Conservation (phyloP, 2,329 filamentous ascomycete genomes). For the Colletotrichum siamense region DNA sequence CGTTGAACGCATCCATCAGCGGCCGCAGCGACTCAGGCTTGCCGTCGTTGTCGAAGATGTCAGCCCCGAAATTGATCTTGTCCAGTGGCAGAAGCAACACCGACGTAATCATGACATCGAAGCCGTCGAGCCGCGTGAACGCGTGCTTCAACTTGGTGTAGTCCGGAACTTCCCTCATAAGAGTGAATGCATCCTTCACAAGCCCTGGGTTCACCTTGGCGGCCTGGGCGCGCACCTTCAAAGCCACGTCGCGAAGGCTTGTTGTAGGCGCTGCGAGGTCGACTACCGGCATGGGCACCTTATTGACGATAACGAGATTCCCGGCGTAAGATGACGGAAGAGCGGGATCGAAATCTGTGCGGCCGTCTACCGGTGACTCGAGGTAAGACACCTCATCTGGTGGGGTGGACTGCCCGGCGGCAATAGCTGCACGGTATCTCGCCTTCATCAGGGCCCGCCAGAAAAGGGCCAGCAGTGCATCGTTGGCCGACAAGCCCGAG, state of each 20-base stretch:
- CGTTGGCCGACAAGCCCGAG: constrained; percentile 35
- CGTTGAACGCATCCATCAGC: constrained; percentile 30
- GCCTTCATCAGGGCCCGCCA: constrained; percentile 41
- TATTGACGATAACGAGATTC: constrained; percentile 32
- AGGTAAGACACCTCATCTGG: constrained; percentile 34
- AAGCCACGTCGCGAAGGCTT: constrained; percentile 29
- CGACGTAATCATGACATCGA: constrained; percentile 34
- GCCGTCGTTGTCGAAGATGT: constrained; percentile 29
- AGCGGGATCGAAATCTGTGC: constrained; percentile 32
- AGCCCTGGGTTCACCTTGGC: constrained; percentile 28
- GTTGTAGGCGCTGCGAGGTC: constrained; percentile 31
- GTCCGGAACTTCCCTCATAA: constrained; percentile 30
- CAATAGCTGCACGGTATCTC: constrained; percentile 35
- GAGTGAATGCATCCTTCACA: constrained; percentile 32
- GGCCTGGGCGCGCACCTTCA: constrained; percentile 28
- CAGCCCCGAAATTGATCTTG: constrained; percentile 32
- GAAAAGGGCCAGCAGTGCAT: constrained; percentile 44
- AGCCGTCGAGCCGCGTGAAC: constrained; percentile 30
- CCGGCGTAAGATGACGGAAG: constrained; percentile 34
- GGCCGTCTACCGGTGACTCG: constrained; percentile 36
- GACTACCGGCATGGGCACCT: constrained; percentile 26
- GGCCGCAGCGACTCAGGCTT: constrained; percentile 32
- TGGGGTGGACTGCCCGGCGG: constrained; percentile 22
- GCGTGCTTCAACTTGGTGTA: constrained; percentile 28
- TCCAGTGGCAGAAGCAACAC: constrained; percentile 33